These are phyloP conservation scores for Acanthochlamys bracteata DNA, from an alignment of 106 monocot genomes.

Conservation along the genomic window DNA sequence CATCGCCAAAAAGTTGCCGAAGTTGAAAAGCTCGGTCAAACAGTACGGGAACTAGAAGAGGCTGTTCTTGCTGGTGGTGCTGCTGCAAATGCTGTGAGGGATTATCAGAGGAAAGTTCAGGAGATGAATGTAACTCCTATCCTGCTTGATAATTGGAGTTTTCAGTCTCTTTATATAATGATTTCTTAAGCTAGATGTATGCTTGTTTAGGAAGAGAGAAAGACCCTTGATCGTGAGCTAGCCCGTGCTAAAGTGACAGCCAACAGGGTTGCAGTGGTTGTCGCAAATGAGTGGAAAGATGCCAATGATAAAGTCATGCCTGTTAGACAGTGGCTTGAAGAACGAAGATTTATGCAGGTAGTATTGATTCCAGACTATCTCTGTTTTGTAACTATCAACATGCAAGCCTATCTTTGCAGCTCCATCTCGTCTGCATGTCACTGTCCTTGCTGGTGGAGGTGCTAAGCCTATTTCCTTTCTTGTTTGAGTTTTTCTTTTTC, in stretches of 20 bases:
- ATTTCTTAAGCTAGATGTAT: not conserved
- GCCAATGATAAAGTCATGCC: conserved; percentile 78
- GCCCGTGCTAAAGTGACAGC: conserved; percentile 82
- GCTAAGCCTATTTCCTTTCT: too few species aligned
- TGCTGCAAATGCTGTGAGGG: conserved; percentile 78
- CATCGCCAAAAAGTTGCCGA: conserved; percentile 85
- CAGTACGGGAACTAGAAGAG: conserved; percentile 71
- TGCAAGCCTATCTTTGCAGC: too few species aligned
- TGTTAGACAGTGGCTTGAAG: conserved; percentile 79
- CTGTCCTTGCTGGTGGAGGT: too few species aligned
- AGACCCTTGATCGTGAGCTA: conserved; percentile 61
- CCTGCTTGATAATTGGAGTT: not conserved
- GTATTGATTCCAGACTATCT: not conserved
- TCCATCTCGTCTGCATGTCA: too few species aligned
- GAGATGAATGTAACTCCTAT: conserved; percentile 39
- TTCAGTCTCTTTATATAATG: not conserved
- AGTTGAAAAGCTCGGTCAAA: conserved; percentile 68
- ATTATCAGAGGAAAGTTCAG: conserved; percentile 70
- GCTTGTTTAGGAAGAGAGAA: conserved; percentile 55
- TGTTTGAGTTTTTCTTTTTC: not conserved
- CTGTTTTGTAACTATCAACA: too few species aligned
- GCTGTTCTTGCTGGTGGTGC: conserved; percentile 83
- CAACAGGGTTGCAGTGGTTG: conserved; percentile 57
- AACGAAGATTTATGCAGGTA: conserved; percentile 59
- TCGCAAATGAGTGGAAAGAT: conserved; percentile 89